These are phyloP conservation scores for Pyrus bretschneideri DNA, from an alignment of 306 rosid species.

Conservation along the genomic window DNA sequence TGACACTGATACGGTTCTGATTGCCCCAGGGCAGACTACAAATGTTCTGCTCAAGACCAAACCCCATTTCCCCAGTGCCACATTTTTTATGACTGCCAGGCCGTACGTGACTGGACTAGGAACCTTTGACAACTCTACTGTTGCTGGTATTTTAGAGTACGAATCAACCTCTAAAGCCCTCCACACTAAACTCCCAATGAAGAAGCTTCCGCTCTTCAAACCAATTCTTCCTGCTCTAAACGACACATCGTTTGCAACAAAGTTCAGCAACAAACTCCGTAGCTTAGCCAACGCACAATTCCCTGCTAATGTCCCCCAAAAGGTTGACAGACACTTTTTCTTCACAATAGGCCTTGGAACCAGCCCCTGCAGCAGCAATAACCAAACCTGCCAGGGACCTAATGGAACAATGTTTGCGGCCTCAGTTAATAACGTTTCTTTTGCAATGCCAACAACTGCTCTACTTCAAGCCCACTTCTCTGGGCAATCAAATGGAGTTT, in stretches of 20 bases:
- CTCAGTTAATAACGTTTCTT: slow-evolving; percentile 58
- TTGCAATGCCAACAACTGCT: slow-evolving; percentile 39
- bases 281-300: slow-evolving; percentile 44
- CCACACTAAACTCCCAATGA: slow-evolving; percentile 13
- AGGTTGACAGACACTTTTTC: slow-evolving; percentile 46
- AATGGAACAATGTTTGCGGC: slow-evolving; percentile 68
- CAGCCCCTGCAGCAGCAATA: slow-evolving; percentile 32
- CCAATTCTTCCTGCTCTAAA: slow-evolving; percentile 50
- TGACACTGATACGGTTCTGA: slow-evolving; percentile 33
- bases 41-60: slow-evolving; percentile 55
- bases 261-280: slow-evolving; percentile 28
- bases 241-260: slow-evolving; percentile 56
- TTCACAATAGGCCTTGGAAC: slow-evolving; percentile 64
- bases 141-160: slow-evolving; percentile 52
- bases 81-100: slow-evolving; percentile 54
- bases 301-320: slow-evolving; percentile 61
- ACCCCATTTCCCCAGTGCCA: slow-evolving; percentile 43
- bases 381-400: slow-evolving; percentile 60
- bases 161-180: slow-evolving; percentile 14
- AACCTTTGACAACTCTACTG: slow-evolving; percentile 68
- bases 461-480: slow-evolving; percentile 52
- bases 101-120: slow-evolving; percentile 50
- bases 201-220: slow-evolving; percentile 34
- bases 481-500: slow-evolving; percentile 40
- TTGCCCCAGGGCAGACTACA: slow-evolving; percentile 63